These are phyloP conservation scores for Xylaria venustula DNA, from an alignment of 495 filamentous ascomycete genomes.

Conservation along the genomic window DNA sequence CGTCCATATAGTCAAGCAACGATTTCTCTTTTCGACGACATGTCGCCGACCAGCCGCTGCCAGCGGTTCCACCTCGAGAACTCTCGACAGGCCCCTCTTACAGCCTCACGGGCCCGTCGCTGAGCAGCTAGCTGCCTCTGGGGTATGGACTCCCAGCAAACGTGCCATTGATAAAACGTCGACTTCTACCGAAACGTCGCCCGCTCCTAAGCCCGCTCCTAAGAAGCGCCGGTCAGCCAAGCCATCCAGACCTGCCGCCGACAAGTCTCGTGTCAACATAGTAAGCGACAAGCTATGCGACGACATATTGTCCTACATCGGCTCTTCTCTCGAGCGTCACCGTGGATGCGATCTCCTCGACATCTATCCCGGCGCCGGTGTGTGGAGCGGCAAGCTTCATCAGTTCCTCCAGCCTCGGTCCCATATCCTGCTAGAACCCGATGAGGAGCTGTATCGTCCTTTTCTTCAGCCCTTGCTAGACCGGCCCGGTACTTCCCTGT, in stretches of 20 bases:
- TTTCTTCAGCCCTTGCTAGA: conserved; percentile 64
- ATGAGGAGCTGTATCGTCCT: conserved; percentile 48
- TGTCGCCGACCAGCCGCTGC: not conserved
- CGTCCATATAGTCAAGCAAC: not conserved
- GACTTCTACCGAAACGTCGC: not conserved
- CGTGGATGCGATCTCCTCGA: conserved; percentile 78
- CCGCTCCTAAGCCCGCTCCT: not conserved
- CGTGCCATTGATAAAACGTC: too few relatives aligned
- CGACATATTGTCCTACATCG: conserved; percentile 39
- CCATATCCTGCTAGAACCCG: conserved; percentile 77
- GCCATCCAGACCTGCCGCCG: not conserved
- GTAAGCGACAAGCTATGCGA: conserved; percentile 59
- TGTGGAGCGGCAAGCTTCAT: conserved; percentile 75
- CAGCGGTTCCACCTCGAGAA: not conserved
- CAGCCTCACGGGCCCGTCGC: conserved; percentile 16
- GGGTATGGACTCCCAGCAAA: conserved; percentile 12
- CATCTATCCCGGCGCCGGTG: conserved; percentile 71
- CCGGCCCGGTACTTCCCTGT: conserved; percentile 50
- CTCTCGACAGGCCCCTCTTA: not conserved
- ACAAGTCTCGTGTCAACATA: conserved; percentile 48
- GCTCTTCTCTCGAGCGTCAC: conserved; percentile 56
- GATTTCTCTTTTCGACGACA: not conserved
- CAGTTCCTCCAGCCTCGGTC: conserved; percentile 69
- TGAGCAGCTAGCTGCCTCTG: conserved; percentile 17
- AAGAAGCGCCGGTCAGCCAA: not conserved